Evolutionary conservation across 306 rosid species (phyloP), one percentile per base, ranked within the genome.

Genomic region (Casuarina glauca): DNA sequence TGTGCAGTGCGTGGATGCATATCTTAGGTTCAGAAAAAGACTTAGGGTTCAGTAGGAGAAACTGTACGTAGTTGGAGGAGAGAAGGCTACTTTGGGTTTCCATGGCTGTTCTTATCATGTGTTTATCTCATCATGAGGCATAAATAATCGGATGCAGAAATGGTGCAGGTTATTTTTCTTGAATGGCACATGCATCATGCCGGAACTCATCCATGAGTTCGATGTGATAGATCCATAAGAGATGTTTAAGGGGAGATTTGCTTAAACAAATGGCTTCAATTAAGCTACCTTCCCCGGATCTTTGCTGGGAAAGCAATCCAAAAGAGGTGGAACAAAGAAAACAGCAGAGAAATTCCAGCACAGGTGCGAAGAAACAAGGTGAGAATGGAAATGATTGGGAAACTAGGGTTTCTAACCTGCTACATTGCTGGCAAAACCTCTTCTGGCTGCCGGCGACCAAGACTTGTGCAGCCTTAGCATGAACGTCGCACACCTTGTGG

Each of bases 351-450:
- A 68, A 62, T 3, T n/a, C 6, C 3, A 42, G 35, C 58, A 45
- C 3, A 2, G 44, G 52, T 53, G 36, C 13, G 74, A n/a, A 15
- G 39, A 26, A 26, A 9, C 5, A 63, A 12, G 5, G 8, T 4
- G 38, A 15, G 44, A 48, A 41, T 71, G 36, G 1, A 74, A 45
- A 66, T 20, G 4, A 41, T 2, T 15, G 70, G 49, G 41, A 76
- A 42, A 77, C 79, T 86, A 90, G 93, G 92, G 97, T 90, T 83
- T 84, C 11, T 67, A 53, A 94, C 99, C 97, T 96, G 93, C 99
- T 96, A 77, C 99, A 96, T 91, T 96, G 99, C 78, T 96, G 99
- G 84, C 99, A 96, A 84, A 96, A 96, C 51, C 99, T 84, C 75
- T 91, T 97, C 4, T 80, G 87, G 39, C 68, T 69, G 1, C 91